Conservation (phyloP, 164 flowering plant species). For the Nymphaea thermarum region DNA sequence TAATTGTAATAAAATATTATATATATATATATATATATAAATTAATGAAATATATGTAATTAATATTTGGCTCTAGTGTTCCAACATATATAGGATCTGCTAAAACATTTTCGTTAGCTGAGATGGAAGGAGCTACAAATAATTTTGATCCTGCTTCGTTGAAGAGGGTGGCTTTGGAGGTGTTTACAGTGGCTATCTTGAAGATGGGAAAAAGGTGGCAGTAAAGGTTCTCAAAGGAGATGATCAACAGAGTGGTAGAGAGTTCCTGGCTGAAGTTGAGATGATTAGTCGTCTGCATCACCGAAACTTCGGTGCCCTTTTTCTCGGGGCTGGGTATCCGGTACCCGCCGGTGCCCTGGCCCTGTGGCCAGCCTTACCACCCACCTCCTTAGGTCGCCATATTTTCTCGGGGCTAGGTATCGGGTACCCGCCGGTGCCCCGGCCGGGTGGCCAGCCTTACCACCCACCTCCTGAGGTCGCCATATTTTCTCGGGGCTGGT, state of each 20-base stretch:
- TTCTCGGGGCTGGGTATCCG: no score
- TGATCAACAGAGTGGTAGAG: conserved; percentile 82
- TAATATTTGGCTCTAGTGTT: conserved; percentile 47
- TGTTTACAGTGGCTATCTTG: conserved; percentile 74
- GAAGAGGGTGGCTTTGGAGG: conserved; percentile 98
- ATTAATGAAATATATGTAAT: no score
- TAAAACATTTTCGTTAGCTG: conserved; percentile 53
- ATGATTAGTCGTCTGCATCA: conserved; percentile 97
- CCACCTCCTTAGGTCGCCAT: no score
- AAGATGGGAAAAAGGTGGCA: conserved; percentile 74
- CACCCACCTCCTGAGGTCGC: no score
- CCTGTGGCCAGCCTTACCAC: no score
- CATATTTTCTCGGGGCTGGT: no score
- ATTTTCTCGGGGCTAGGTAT: no score
- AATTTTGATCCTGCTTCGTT: conserved; percentile 45
- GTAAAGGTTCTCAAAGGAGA: conserved; percentile 83
- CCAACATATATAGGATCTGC: conserved; percentile 68
- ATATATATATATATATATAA: no score
- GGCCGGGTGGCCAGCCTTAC: no score
- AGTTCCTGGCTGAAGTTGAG: conserved; percentile 93
- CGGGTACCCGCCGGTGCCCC: no score
- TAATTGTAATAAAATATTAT: no score
- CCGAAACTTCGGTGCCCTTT: conserved; percentile 49
- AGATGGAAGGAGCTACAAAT: conserved; percentile 67
- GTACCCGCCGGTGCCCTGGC: no score